Percentiles rank a stretch among this genome's conserved stretches.
These are phyloP conservation scores for Kuraishia ogatae DNA, from an alignment of 805 yeast species.

Conservation along the genomic window DNA sequence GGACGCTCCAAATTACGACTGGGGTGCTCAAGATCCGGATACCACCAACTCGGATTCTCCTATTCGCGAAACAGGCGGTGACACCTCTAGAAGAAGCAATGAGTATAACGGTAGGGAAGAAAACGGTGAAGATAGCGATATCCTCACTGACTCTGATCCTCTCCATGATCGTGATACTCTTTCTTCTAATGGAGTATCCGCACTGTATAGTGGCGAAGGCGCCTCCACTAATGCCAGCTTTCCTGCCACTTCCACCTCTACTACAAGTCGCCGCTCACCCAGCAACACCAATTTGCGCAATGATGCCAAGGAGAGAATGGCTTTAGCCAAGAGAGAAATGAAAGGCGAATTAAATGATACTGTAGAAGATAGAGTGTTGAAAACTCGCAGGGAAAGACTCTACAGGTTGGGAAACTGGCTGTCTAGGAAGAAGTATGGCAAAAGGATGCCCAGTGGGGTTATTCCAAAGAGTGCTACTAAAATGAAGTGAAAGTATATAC, in stretches of 20 bases:
- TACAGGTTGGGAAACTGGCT: constrained; percentile 4
- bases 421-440: constrained; percentile 12
- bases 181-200: not conserved
- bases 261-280: not conserved
- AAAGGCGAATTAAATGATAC: not conserved
- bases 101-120: not conserved
- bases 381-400: not conserved
- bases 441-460: constrained; percentile 15
- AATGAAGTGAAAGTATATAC: not conserved
- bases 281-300: not conserved
- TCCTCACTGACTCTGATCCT: constrained; percentile 3
- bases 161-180: not conserved
- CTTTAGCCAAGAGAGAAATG: not conserved
- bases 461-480: not conserved
- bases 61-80: not conserved
- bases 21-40: no score
- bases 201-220: not conserved
- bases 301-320: not conserved
- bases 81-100: not conserved
- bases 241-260: not conserved
- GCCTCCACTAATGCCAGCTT: no score
- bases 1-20: not conserved
- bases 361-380: not conserved
- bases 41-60: no score
- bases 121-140: constrained; percentile 1